These are phyloP conservation scores for Termitomyces sp. DNA, from an alignment of 768 basidiomycete genomes.

Conservation along the genomic window DNA sequence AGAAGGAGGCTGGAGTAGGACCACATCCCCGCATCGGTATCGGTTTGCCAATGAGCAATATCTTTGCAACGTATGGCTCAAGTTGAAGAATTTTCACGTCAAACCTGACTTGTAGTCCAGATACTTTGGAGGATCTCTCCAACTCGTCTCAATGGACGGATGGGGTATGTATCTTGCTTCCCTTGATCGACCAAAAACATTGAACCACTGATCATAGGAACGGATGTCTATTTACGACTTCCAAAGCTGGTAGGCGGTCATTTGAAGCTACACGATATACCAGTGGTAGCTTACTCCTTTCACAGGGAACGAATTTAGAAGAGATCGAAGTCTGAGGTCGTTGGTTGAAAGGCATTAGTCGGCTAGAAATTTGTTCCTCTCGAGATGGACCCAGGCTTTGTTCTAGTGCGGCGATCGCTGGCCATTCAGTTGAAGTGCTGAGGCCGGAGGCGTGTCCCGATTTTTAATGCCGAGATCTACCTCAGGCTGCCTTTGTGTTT, in stretches of 20 bases:
- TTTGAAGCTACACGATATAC: background rate
- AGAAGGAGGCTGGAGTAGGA: slow-evolving; percentile 38
- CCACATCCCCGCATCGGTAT: slow-evolving; percentile 69
- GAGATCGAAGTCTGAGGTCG: slow-evolving; percentile 66
- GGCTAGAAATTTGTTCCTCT: background rate
- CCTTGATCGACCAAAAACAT: background rate
- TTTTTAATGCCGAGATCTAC: background rate
- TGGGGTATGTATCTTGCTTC: slow-evolving; percentile 52
- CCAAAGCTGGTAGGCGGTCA: slow-evolving; percentile 63
- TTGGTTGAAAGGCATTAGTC: background rate
- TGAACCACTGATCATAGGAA: slow-evolving; percentile 40
- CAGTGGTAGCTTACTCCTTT: background rate
- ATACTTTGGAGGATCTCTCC: slow-evolving; percentile 79
- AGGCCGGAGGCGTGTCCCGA: background rate
- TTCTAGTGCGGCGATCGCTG: background rate
- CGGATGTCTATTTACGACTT: slow-evolving; percentile 75
- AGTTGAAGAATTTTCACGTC: background rate
- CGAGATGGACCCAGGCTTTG: background rate
- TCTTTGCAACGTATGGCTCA: slow-evolving; percentile 64
- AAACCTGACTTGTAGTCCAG: slow-evolving; percentile 26
- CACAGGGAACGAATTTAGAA: slow-evolving; percentile 79
- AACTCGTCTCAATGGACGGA: slow-evolving; percentile 74
- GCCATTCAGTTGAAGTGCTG: background rate
- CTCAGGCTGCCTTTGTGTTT: background rate
- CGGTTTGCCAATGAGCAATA: slow-evolving; percentile 85